These are phyloP conservation scores for Myriosclerotinia scirpicola DNA, from an alignment of 2,329 filamentous ascomycete genomes.

Conservation along the genomic window DNA sequence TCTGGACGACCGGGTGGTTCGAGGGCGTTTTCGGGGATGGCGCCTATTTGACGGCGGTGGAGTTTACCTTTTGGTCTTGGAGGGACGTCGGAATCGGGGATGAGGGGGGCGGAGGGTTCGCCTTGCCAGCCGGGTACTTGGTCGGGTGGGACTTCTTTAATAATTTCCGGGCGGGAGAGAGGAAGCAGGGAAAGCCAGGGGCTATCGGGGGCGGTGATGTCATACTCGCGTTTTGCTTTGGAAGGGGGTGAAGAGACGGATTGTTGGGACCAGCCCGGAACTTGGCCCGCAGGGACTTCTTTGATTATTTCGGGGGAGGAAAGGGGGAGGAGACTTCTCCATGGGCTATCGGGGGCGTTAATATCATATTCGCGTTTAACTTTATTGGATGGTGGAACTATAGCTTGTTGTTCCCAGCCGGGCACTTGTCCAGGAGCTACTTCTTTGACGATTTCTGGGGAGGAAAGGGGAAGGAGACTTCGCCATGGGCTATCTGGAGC, in stretches of 20 bases:
- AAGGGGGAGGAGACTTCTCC: neutral
- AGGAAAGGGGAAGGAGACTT: neutral
- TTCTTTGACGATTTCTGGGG: neutral
- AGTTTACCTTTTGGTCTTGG: neutral
- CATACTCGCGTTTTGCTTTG: slow-evolving; percentile 3
- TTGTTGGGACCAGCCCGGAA: neutral
- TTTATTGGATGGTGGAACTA: neutral
- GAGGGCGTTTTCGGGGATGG: slow-evolving; percentile 3
- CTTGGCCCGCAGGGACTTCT: neutral
- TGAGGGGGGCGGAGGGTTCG: neutral
- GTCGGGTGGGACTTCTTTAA: neutral
- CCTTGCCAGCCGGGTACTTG: neutral
- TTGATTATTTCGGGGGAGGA: slow-evolving; percentile 5
- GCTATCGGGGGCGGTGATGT: neutral
- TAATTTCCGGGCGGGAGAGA: neutral
- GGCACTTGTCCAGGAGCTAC: neutral
- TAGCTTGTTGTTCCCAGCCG: slow-evolving; percentile 13
- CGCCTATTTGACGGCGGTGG: slow-evolving; percentile 1
- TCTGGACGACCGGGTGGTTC: slow-evolving; percentile 12
- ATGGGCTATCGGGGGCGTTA: neutral
- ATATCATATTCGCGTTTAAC: neutral
- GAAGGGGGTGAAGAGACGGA: neutral
- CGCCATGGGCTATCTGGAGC: neutral
- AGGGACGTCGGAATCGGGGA: neutral
- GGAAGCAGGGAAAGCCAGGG: neutral